These are phyloP conservation scores for Candida khao-thaluensis DNA, from an alignment of 805 yeast genomes.

Conservation along the genomic window DNA sequence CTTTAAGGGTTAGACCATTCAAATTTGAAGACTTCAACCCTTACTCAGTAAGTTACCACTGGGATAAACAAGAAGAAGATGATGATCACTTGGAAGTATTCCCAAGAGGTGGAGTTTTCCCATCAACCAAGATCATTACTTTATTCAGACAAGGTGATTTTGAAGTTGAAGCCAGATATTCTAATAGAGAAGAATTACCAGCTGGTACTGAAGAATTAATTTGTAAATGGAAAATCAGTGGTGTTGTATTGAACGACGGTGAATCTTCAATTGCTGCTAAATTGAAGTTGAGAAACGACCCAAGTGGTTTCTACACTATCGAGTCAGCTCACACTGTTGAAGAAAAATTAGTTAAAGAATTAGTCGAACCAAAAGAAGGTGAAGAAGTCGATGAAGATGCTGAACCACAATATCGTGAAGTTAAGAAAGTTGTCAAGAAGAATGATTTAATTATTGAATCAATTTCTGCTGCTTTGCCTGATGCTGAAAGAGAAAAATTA, in stretches of 20 bases:
- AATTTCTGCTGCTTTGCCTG: slow-evolving; percentile 62
- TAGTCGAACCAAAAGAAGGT: slow-evolving; percentile 57
- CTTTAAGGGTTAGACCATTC: slow-evolving; percentile 97
- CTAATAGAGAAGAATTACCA: slow-evolving; percentile 72
- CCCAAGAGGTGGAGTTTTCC: slow-evolving; percentile 91
- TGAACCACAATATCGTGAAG: slow-evolving; percentile 84
- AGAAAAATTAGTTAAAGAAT: slow-evolving; percentile 87
- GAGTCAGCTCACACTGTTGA: slow-evolving; percentile 95
- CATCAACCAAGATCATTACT: slow-evolving; percentile 93
- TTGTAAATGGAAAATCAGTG: slow-evolving; percentile 83
- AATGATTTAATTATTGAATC: slow-evolving; percentile 66
- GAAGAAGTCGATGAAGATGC: slow-evolving; percentile 60
- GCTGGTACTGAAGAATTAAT: slow-evolving; percentile 61
- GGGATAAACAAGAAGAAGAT: slow-evolving; percentile 94
- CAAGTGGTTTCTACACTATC: slow-evolving; percentile 90
- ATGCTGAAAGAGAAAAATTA: slow-evolving; percentile 52
- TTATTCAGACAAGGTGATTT: slow-evolving; percentile 91
- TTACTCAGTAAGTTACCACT: slow-evolving; percentile 87
- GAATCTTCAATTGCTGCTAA: slow-evolving; percentile 79
- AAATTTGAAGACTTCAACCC: slow-evolving; percentile 94
- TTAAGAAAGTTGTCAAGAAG: slow-evolving; percentile 92
- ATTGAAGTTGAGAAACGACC: slow-evolving; percentile 94
- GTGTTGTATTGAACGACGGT: slow-evolving; percentile 78
- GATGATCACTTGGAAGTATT: slow-evolving; percentile 86
- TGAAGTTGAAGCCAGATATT: slow-evolving; percentile 80